Base-by-base conservation (phyloP, 495 filamentous ascomycete species). In the Diplogelasinospora grovesii region DNA sequence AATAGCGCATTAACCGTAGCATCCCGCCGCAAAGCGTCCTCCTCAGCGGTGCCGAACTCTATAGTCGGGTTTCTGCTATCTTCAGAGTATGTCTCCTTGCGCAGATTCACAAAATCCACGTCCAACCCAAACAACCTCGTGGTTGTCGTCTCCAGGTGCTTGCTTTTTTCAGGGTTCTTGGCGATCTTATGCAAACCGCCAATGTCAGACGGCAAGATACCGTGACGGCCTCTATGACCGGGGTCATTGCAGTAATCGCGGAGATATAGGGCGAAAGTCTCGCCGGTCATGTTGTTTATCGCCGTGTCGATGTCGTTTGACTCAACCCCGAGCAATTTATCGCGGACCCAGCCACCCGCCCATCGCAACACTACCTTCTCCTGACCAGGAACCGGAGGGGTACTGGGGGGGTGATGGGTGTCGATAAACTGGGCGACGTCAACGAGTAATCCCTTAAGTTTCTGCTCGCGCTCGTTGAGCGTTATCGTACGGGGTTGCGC, bases 271-370 rank as follows among this genome's bases (percentile, higher is more conserved):
- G 75, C 71, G 56, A 96, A 97, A 19, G 82, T 71, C 51, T 82
- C 82, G 29, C 92, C 92, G 0, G 89, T 97, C 88, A 96, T 92
- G 36, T 74, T 82, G 67, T 90, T 92, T 66, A 99, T 94, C 20
- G 84, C 87, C 25, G 90, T 84, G 56, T 99, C 92, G 47, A 99
- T 95, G 50, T 99, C 92, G 57, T 93, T 76, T 56, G 86, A 92
- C 22, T 64, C 68, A 19, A 81, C 65, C 7, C 82, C 85, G 1
- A 99, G 73, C 7, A 99, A 74, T 70, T 95, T 97, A 70, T 99
- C 92, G 26, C 92, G 81, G 20, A 99, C 93, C 92, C 92, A 99
- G n/a, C 92, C 92, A 27, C 92, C 92, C 9, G 93, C 89, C 64
- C 90, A 96, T 9, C 92, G 84, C 13, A 99, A 69, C 3, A 80